A percentile compares a stretch with the other conserved stretches of the same genome.
These are phyloP conservation scores for Phallus indusiatus DNA, from an alignment of 768 basidiomycete genomes.

Conservation along the genomic window DNA sequence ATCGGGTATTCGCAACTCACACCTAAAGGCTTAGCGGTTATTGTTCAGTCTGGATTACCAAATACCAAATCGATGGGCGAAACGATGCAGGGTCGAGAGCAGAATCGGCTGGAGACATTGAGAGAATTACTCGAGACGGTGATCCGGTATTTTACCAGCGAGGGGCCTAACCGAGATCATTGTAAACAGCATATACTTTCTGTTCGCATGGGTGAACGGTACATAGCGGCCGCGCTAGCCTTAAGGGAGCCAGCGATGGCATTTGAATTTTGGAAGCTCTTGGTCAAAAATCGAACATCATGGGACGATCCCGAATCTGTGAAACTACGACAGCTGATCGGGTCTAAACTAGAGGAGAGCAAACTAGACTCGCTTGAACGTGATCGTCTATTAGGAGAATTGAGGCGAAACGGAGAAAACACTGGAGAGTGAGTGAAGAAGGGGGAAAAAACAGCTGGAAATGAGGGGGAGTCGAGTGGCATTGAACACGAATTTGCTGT, in stretches of 20 bases:
- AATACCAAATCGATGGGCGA: slow-evolving; percentile 14
- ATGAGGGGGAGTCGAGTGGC: not conserved
- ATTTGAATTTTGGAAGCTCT: slow-evolving; percentile 47
- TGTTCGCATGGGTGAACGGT: slow-evolving; percentile 40
- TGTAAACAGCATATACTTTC: slow-evolving; percentile 27
- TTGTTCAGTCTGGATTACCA: slow-evolving; percentile 36
- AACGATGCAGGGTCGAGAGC: slow-evolving; percentile 8
- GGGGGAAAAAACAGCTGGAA: not conserved
- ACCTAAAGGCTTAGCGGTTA: slow-evolving; percentile 37
- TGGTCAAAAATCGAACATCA: slow-evolving; percentile 35
- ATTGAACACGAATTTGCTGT: not conserved
- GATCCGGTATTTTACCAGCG: slow-evolving; percentile 16
- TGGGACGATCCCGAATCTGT: slow-evolving; percentile 41
- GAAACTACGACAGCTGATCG: slow-evolving; percentile 33
- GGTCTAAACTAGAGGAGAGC: slow-evolving; percentile 19
- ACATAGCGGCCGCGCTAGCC: slow-evolving; percentile 40
- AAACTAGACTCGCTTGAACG: slow-evolving; percentile 16
- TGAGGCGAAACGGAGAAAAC: slow-evolving; percentile 14
- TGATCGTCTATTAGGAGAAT: slow-evolving; percentile 24
- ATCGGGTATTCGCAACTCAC: slow-evolving; percentile 29
- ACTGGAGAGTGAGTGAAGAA: no score
- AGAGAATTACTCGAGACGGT: slow-evolving; percentile 34
- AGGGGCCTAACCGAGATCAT: not conserved
- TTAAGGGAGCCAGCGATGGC: slow-evolving; percentile 42
- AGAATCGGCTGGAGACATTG: slow-evolving; percentile 29